Percentiles rank a stretch among this genome's conserved stretches.
Conservation (phyloP, 1,284 basidiomycete genomes). For the Apiotrichum porosum region DNA sequence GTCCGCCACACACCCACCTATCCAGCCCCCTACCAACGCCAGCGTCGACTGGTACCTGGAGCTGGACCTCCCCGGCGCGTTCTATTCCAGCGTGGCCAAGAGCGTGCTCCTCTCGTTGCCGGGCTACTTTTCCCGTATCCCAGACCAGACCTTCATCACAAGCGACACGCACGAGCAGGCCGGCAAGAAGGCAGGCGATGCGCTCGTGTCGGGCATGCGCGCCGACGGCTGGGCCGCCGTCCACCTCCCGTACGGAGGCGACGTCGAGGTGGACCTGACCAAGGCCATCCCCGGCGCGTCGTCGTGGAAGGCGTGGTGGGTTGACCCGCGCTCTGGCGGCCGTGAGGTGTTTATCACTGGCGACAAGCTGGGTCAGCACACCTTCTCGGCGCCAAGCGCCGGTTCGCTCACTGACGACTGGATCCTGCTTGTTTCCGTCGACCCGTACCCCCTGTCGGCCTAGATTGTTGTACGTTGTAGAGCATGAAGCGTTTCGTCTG, state of each 20-base stretch:
- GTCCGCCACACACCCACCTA: too few species aligned
- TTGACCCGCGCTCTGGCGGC: slow-evolving; percentile 9
- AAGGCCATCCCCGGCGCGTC: neutral
- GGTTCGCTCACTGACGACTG: too few species aligned
- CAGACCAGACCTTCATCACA: slow-evolving; percentile 16
- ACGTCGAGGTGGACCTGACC: slow-evolving; percentile 9
- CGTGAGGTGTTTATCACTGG: neutral
- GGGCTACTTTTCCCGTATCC: slow-evolving; percentile 8
- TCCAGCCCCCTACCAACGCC: too few species aligned
- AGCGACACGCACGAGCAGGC: slow-evolving; percentile 13
- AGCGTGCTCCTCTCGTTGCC: slow-evolving; percentile 12
- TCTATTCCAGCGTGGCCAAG: slow-evolving; percentile 4
- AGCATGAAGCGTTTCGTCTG: too few species aligned
- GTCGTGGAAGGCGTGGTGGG: slow-evolving; percentile 9
- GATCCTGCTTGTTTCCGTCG: too few species aligned
- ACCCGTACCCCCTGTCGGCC: too few species aligned
- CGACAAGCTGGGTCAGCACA: neutral
- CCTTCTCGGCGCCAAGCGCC: too few species aligned
- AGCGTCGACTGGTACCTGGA: too few species aligned
- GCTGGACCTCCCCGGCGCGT: too few species aligned
- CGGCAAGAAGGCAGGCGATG: slow-evolving; percentile 6
- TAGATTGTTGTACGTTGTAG: too few species aligned
- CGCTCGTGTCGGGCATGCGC: slow-evolving; percentile 12
- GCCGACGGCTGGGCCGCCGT: slow-evolving; percentile 13
- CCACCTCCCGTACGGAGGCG: slow-evolving; percentile 17